A percentile compares a stretch with the other conserved stretches of the same genome.
Conservation (phyloP, 1,284 basidiomycete species). For the Coniophora puteana region DNA sequence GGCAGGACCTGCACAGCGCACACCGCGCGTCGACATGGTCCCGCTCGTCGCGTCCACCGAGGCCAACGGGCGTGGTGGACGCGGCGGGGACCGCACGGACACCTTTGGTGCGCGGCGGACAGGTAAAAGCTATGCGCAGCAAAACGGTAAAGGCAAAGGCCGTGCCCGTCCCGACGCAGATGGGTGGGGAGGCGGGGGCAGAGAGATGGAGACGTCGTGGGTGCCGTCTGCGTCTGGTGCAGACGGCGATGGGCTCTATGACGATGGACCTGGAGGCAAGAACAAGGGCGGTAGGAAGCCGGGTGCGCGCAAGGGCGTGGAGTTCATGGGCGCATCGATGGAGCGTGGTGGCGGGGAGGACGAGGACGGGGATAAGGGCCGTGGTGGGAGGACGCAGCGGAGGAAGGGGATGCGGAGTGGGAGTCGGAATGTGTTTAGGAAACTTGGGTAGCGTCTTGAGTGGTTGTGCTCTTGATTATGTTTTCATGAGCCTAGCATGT, state of each 20-base stretch:
- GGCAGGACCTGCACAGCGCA: no score
- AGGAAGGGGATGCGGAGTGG: constrained; percentile 78
- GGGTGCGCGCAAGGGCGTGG: constrained; percentile 57
- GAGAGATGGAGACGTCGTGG: constrained; percentile 65
- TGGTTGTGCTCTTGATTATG: no score
- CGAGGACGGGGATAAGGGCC: constrained; percentile 52
- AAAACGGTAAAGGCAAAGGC: constrained; percentile 8
- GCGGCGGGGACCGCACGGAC: constrained; percentile 39
- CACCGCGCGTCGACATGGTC: constrained; percentile 48
- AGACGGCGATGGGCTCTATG: no score
- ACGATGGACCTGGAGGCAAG: no score
- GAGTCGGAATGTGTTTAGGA: constrained; percentile 79
- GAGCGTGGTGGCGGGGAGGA: constrained; percentile 67
- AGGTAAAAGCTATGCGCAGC: no score
- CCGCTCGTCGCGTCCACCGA: constrained; percentile 47
- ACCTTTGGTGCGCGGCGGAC: constrained; percentile 65
- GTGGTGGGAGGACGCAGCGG: constrained; percentile 67
- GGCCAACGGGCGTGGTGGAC: constrained; percentile 17
- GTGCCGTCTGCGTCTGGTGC: no score
- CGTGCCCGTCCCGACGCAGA: constrained; percentile 5
- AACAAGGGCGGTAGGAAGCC: constrained; percentile 24
- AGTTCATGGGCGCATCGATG: constrained; percentile 82
- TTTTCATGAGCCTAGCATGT: no score
- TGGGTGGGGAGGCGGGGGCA: constrained; percentile 39
- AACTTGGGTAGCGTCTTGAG: constrained; percentile 23